A percentile compares a stretch with the other conserved stretches of the same genome.
phyloP scores from a whole-genome alignment of 2,329 filamentous ascomycete species.

The Cladosporium sphaerospermum region DNA sequence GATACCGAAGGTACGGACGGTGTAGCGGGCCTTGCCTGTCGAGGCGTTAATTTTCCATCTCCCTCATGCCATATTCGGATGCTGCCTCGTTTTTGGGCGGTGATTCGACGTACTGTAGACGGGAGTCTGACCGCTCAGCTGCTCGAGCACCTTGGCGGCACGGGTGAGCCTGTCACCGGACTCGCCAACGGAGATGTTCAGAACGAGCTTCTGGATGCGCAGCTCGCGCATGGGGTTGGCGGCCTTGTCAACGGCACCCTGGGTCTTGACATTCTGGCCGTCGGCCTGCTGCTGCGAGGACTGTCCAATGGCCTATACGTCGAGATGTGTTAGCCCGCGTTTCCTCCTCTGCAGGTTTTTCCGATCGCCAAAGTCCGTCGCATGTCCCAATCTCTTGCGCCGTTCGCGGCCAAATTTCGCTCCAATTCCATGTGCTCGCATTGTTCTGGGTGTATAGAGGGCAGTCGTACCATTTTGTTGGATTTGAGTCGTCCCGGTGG shows the following conservation, averaged over 20 bases:
- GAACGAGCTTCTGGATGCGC: constrained; percentile 97
- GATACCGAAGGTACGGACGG: constrained; percentile 99
- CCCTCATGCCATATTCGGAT: neutral
- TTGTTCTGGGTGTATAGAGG: constrained; percentile 18
- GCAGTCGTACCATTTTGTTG: constrained; percentile 9
- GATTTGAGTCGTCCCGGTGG: constrained; percentile 12
- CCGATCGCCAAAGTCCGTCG: constrained; percentile 25
- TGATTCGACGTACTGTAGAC: constrained; percentile 76
- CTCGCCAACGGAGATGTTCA: constrained; percentile 99
- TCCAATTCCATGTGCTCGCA: constrained; percentile 14
- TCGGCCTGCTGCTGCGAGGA: constrained; percentile 27
- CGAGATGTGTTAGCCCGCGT: constrained; percentile 1
- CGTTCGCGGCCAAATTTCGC: neutral
- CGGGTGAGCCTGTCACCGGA: constrained; percentile 99
- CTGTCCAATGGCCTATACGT: constrained; percentile 23
- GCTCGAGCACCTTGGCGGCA: constrained; percentile 99
- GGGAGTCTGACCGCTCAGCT: constrained; percentile 98
- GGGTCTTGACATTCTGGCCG: constrained; percentile 21
- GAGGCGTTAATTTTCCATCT: constrained; percentile 12
- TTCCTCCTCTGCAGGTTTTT: constrained; percentile 1
- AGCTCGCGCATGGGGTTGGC: constrained; percentile 99
- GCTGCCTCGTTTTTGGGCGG: neutral
- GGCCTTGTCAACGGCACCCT: constrained; percentile 58
- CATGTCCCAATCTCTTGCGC: constrained; percentile 3
- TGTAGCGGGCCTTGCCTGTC: constrained; percentile 98